A percentile compares a stretch with the other conserved stretches of the same genome.
phyloP scores from a whole-genome alignment of 2,329 filamentous ascomycete species.

The Scorias spongiosa region DNA sequence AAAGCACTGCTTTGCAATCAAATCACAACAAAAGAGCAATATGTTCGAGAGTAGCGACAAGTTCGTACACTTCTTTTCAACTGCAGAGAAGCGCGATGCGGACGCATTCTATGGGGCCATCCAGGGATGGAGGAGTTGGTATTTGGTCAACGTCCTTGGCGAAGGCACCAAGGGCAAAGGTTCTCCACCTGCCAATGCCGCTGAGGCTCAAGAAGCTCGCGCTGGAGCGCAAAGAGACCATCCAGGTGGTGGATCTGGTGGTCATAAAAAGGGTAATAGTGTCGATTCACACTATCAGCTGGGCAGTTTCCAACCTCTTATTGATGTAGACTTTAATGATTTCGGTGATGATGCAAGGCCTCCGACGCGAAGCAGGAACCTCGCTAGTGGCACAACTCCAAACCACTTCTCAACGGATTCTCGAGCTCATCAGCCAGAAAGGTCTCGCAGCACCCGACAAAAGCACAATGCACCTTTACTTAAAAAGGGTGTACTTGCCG shows the following conservation, averaged over 20 bases:
- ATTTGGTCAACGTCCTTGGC: constrained; percentile 59
- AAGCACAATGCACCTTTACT: constrained; percentile 23
- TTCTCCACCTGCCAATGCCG: constrained; percentile 7
- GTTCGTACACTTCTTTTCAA: constrained; percentile 84
- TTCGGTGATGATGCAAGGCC: not conserved
- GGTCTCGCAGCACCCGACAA: constrained; percentile 7
- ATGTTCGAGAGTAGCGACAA: constrained; percentile 72
- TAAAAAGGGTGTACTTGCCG: constrained; percentile 12
- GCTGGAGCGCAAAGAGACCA: constrained; percentile 11
- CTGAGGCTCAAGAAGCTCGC: constrained; percentile 2
- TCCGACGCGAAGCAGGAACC: not conserved
- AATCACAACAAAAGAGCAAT: constrained; percentile 76
- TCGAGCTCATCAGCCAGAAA: constrained; percentile 11
- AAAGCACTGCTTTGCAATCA: constrained; percentile 71
- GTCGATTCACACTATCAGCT: constrained; percentile 42
- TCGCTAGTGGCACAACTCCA: constrained; percentile 6
- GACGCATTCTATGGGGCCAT: constrained; percentile 55
- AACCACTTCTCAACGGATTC: constrained; percentile 6
- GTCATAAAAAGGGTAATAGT: constrained; percentile 15
- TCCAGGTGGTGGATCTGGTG: not conserved
- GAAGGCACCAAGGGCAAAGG: constrained; percentile 28
- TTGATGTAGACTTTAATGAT: constrained; percentile 39
- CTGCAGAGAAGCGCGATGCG: constrained; percentile 53
- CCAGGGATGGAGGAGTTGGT: constrained; percentile 83
- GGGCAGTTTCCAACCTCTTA: constrained; percentile 51